Percentiles rank a stretch among this genome's conserved stretches.
phyloP scores from a whole-genome alignment of 1,284 basidiomycete genomes.

The Termitomyces sp. region DNA sequence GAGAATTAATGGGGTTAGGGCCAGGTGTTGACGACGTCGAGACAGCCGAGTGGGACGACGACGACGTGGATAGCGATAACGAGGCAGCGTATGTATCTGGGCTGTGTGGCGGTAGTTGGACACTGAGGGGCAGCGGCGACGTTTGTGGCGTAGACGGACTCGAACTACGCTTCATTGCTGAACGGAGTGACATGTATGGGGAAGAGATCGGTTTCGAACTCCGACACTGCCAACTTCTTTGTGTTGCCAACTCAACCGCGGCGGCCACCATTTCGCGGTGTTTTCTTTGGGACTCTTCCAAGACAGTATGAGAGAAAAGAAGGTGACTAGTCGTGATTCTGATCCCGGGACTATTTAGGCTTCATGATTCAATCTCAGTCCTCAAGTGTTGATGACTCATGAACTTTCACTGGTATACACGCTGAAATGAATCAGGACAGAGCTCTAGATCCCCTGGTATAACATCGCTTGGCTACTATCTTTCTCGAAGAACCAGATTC shows the following conservation, averaged over 20 bases:
- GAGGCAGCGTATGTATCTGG: constrained; percentile 12
- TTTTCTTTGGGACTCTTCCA: neutral
- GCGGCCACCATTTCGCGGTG: neutral
- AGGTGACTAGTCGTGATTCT: neutral
- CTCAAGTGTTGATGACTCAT: neutral
- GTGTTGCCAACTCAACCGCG: neutral
- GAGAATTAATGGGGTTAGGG: constrained; percentile 4
- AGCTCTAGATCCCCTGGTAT: neutral
- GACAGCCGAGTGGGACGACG: constrained; percentile 15
- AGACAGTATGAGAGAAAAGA: neutral
- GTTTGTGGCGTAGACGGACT: constrained; percentile 25
- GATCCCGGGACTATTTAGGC: neutral
- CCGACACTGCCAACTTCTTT: neutral
- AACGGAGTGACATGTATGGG: constrained; percentile 16
- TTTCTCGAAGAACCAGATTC: no score
- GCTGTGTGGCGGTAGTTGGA: constrained; percentile 17
- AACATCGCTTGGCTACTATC: neutral
- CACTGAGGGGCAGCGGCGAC: constrained; percentile 18
- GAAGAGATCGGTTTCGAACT: constrained; percentile 10
- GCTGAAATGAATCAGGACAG: neutral
- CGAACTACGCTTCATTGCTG: constrained; percentile 27
- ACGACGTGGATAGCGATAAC: constrained; percentile 9
- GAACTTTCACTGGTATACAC: neutral
- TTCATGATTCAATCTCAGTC: neutral
- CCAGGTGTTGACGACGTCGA: constrained; percentile 12